Evolutionary conservation across 75 land plant genomes (phyloP), one percentile per base, ranked within the genome.

Genomic region (Sequoia sempervirens): DNA sequence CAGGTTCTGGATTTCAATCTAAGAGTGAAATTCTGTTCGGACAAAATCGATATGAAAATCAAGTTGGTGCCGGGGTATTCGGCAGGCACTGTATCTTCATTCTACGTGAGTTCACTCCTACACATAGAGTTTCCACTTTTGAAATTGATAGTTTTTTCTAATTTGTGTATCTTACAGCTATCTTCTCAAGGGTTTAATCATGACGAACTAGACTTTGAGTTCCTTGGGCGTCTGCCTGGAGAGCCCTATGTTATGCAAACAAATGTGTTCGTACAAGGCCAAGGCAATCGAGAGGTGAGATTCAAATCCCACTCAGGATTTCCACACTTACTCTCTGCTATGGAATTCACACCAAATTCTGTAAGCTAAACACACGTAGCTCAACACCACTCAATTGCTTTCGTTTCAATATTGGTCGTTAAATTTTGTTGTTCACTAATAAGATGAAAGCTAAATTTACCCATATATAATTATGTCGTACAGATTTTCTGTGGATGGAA

Each of bases 171-270:
- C 5, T 20, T 76, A n/a, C 78, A 82, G 83, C 75, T 87, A 26
- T 85, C 88, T 50, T 87, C 88, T 17, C 74, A 40, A 32, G 85
- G 81, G 2, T 30, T 18, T 4, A 64, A 80, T 9, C 88, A 87
- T 13, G 88, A 87, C 40, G 87, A 87, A 61, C 64, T 87, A 53
- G 88, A 87, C 54, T 80, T 85, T 70, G 88, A 87, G 14, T 87
- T 87, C n/a, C 84, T 87, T 4, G 88, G 88, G 34, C 58, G 34
- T 50, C 47, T 70, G 64, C 36, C 88, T 9, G 88, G 88, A 30
- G 83, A 86, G 20, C 84, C 79, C 2, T 87, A 87, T 75, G 72
- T 61, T 45, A 68, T 87, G 30, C 88, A 87, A 45, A 87, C 88
- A 3, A 87, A 87, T n/a, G 34, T 87, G 20, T 87, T 82, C 73